These are phyloP conservation scores for Candida neerlandica DNA, from an alignment of 1,139 yeast genomes.

Conservation along the genomic window DNA sequence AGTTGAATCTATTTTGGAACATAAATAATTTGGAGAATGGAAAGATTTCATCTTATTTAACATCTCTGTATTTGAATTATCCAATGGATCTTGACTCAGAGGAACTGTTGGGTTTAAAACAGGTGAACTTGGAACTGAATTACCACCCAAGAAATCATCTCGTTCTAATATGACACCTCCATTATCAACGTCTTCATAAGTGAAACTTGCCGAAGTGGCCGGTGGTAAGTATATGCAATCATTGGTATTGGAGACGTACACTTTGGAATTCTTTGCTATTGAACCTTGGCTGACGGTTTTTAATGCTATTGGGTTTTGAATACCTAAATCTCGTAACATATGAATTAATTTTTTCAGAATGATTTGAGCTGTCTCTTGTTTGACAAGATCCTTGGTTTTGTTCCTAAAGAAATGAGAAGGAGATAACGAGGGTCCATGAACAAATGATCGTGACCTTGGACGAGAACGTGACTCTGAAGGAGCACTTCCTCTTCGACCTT, in stretches of 20 bases:
- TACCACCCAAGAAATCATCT: neutral
- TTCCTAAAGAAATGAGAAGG: conserved; percentile 13
- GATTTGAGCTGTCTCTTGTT: conserved; percentile 42
- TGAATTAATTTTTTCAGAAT: conserved; percentile 38
- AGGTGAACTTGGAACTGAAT: neutral
- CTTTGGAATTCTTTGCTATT: conserved; percentile 29
- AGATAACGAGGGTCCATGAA: conserved; percentile 10
- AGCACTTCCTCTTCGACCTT: neutral
- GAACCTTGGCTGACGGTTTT: conserved; percentile 28
- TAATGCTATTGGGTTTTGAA: conserved; percentile 44
- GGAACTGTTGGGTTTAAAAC: neutral
- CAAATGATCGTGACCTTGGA: conserved; percentile 9
- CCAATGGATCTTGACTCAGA: neutral
- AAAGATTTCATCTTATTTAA: conserved; percentile 19
- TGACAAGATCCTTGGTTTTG: conserved; percentile 42
- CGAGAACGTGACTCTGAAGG: conserved; percentile 13
- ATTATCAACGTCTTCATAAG: conserved; percentile 50
- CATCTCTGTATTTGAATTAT: conserved; percentile 1
- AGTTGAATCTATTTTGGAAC: conserved; percentile 44
- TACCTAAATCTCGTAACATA: conserved; percentile 41
- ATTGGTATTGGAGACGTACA: conserved; percentile 44
- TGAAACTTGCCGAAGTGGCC: conserved; percentile 44
- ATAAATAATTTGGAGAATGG: conserved; percentile 42
- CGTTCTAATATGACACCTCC: conserved; percentile 28
- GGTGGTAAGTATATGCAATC: conserved; percentile 48